These are phyloP conservation scores for Hydnomerulius pinastri DNA, from an alignment of 768 basidiomycete genomes.

Conservation along the genomic window DNA sequence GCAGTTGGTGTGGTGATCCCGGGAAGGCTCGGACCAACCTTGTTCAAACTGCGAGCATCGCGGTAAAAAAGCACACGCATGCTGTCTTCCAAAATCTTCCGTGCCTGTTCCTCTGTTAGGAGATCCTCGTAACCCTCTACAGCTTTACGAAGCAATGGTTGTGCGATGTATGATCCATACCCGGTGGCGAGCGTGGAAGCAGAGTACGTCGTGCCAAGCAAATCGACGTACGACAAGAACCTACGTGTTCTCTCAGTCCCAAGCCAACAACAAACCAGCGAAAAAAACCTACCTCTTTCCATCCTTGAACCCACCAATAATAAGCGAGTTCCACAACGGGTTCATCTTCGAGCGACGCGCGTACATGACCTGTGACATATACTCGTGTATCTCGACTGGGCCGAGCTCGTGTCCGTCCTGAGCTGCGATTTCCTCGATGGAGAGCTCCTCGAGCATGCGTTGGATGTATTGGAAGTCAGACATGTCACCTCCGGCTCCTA, in stretches of 20 bases:
- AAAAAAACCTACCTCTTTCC: conserved; percentile 63
- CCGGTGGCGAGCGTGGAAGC: conserved; percentile 94
- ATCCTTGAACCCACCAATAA: conserved; percentile 91
- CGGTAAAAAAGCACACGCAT: conserved; percentile 96
- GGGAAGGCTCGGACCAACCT: conserved; percentile 51
- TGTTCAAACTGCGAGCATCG: conserved; percentile 93
- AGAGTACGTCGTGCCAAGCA: conserved; percentile 94
- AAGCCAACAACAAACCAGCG: neutral
- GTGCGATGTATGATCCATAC: conserved; percentile 90
- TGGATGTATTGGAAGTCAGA: conserved; percentile 96
- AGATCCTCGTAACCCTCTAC: conserved; percentile 80
- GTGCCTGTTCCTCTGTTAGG: conserved; percentile 79
- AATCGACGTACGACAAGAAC: conserved; percentile 92
- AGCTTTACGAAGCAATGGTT: conserved; percentile 87
- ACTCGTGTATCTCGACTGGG: conserved; percentile 90
- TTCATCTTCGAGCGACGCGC: conserved; percentile 82
- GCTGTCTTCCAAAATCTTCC: conserved; percentile 74
- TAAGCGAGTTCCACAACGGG: conserved; percentile 92
- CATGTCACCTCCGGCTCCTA: conserved; percentile 96
- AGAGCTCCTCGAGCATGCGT: conserved; percentile 71
- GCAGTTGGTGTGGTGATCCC: neutral
- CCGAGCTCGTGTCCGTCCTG: conserved; percentile 85
- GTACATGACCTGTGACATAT: conserved; percentile 90
- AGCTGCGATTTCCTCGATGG: conserved; percentile 76
- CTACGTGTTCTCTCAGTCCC: conserved; percentile 42